Base-by-base conservation (phyloP, 805 yeast species). In the Kurtzmaniella cleridarum region DNA sequence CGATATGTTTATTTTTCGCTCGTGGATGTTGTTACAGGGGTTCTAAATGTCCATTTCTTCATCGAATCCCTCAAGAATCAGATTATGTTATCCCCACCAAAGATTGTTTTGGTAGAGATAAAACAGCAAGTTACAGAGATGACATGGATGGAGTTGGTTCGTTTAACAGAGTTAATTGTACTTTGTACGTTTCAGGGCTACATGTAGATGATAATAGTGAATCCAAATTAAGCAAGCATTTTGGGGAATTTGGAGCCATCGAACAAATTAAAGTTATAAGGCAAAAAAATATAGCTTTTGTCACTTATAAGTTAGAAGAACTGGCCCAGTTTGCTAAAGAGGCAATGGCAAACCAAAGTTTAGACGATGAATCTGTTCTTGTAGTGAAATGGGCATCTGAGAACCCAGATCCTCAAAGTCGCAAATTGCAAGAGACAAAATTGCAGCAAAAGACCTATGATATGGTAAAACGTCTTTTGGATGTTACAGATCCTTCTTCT, bases 131-230 rank as follows among this genome's bases (percentile, higher is more conserved):
- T 35, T 87, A 86, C 51, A 66, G 89, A 48, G 96, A 91, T 47
- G 98, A 91, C 60, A 89, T 89, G 96, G 79, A 84, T 23, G 98
- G 98, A 27, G 82, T 89, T 3, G 98, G 98, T 0, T 79, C 87
- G 17, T 80, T 91, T 54, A 70, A 75, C 48, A 63, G 69, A 28
- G 66, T 68, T n/a, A 90, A 89, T 54, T 62, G 79, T 38, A 88
- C 96, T 0, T 57, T 91, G 2, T 90, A 82, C 54, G 75, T 91
- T 2, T 93, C 95, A 10, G 78, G 77, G 46, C 69, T 55, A 14
- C 74, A 58, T 30, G 58, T 66, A 53, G 72, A 50, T 41, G 55
- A 58, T 15, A 62, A 53, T 34, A 51, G 61, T 3, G 77, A 67
- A 44, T 66, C 64, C 35, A 29, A 45, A 3, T 24, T 69, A 17